A percentile compares a stretch with the other conserved stretches of the same genome.
Conservation (phyloP, 352 stramenopile genomes). For the Elongisporangium senticosum region DNA sequence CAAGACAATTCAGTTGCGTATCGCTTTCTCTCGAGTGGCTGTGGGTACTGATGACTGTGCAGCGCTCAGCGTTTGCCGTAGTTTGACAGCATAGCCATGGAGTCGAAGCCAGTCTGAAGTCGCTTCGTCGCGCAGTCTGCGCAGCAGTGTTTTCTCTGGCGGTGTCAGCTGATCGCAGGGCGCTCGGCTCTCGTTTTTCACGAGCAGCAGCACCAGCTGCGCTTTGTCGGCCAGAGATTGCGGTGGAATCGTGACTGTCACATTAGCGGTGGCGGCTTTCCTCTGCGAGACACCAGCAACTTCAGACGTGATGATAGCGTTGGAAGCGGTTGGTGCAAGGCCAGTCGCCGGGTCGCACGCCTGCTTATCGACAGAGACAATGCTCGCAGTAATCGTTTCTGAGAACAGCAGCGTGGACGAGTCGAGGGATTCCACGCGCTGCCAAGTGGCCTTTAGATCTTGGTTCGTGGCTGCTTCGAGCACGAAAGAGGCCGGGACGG, state of each 20-base stretch:
- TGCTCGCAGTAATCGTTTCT: slow-evolving; percentile 23
- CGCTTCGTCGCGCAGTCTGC: not conserved
- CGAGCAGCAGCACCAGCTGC: slow-evolving; percentile 28
- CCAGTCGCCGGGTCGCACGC: not conserved
- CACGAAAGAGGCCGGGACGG: not conserved
- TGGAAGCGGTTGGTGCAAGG: not conserved
- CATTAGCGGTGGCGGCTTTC: not conserved
- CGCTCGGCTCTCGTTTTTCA: slow-evolving; percentile 35
- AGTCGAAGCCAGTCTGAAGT: not conserved
- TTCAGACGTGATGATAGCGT: not conserved
- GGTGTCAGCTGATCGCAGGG: slow-evolving; percentile 18
- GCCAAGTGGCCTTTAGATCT: slow-evolving; percentile 24
- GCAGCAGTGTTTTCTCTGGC: slow-evolving; percentile 13
- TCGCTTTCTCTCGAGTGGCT: not conserved
- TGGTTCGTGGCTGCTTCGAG: not conserved
- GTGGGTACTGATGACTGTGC: not conserved
- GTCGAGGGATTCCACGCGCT: slow-evolving; percentile 12
- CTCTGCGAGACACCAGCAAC: not conserved
- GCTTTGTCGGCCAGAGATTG: slow-evolving; percentile 12
- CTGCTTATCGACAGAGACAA: slow-evolving; percentile 1
- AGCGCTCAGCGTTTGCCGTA: not conserved
- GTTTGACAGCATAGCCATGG: not conserved
- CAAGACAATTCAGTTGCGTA: not conserved
- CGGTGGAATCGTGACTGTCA: slow-evolving; percentile 2
- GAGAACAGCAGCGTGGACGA: slow-evolving; percentile 23